Evolutionary conservation across 2,329 filamentous ascomycete genomes (phyloP).

Genomic region (Fusarium devonianum): DNA sequence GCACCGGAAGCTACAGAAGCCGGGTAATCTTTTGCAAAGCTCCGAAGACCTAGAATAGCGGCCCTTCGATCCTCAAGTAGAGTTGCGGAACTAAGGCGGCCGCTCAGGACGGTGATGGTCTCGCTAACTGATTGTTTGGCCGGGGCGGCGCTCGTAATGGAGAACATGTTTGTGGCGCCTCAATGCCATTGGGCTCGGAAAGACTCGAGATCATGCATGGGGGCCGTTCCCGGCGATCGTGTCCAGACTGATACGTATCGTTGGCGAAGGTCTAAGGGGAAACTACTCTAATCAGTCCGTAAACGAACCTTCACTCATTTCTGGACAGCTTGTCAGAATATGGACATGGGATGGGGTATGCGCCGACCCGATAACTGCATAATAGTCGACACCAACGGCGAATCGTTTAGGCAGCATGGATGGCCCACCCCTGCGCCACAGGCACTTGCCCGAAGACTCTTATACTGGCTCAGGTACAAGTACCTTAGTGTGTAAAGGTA

Average conservation of each 20-base stretch:
- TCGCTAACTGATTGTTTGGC: slow-evolving; percentile 96
- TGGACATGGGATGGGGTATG: slow-evolving; percentile 11
- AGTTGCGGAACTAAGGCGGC: slow-evolving; percentile 85
- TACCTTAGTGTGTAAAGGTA: too few relatives aligned
- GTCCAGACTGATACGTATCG: slow-evolving; percentile 2
- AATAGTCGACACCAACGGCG: background rate
- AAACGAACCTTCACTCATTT: slow-evolving; percentile 7
- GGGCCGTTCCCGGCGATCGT: slow-evolving; percentile 23
- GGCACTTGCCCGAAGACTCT: too few relatives aligned
- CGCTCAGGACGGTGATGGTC: slow-evolving; percentile 89
- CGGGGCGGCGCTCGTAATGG: slow-evolving; percentile 74
- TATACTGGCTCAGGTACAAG: too few relatives aligned
- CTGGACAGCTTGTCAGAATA: slow-evolving; percentile 39
- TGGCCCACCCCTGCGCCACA: slow-evolving; percentile 2
- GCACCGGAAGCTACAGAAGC: slow-evolving; percentile 94
- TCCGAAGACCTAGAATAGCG: slow-evolving; percentile 89
- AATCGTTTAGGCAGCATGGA: background rate
- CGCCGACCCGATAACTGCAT: slow-evolving; percentile 34
- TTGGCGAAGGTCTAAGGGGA: slow-evolving; percentile 9
- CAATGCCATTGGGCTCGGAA: slow-evolving; percentile 43
- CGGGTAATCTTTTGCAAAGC: slow-evolving; percentile 95
- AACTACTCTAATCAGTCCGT: slow-evolving; percentile 25
- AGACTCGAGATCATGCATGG: slow-evolving; percentile 19
- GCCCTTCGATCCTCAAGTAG: slow-evolving; percentile 93
- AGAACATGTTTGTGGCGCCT: slow-evolving; percentile 60